Evolutionary conservation across 768 basidiomycete species (phyloP), one percentile per base, ranked within the genome.

Genomic region (Xanthoconium purpureum): DNA sequence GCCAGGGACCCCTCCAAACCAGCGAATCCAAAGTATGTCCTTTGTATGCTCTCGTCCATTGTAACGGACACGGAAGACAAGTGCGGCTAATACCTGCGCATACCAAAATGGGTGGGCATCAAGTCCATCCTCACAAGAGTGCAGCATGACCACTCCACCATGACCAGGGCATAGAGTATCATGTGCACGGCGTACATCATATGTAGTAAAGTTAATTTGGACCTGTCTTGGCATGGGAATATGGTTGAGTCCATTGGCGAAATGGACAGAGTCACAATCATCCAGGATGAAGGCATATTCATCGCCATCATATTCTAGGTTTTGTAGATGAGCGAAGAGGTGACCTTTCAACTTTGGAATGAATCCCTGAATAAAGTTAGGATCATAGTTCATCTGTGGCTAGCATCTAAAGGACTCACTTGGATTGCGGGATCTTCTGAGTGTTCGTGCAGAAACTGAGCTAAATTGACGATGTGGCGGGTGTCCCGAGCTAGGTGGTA

Each of bases 11-110:
- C 42, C 48, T 3, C 69, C 73, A 29, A 76, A 62, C 77, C 77
- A 78, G 0, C 69, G 69, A 4, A 79, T 68, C 73, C 75, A 77
- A 1, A 78, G 61, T 18, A 78, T 60, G 15, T 75, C 71, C 44
- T 33, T 40, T 9, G n/a, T 39, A 7, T 50, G 54, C 17, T 64
- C 18, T 6, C 24, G 9, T 3, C 52, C 37, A 42, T 47, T 40
- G 13, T 28, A 8, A 61, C 55, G 10, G 53, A 18, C 2, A 51
- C 52, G 43, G n/a, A 53, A 53, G 1, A 70, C 63, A 53, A 59
- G 69, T 1, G 71, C 60, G 4, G 62, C 56, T 6, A 60, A n/a
- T 3, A 66, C 55, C 6, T 53, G 54, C 4, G 67, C 69, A 54
- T 71, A 69, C 62, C 62, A 63, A 39, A 57, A 67, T 0, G 57